Base-by-base conservation (phyloP, 2,329 filamentous ascomycete genomes). In the Cordyceps militaris region DNA sequence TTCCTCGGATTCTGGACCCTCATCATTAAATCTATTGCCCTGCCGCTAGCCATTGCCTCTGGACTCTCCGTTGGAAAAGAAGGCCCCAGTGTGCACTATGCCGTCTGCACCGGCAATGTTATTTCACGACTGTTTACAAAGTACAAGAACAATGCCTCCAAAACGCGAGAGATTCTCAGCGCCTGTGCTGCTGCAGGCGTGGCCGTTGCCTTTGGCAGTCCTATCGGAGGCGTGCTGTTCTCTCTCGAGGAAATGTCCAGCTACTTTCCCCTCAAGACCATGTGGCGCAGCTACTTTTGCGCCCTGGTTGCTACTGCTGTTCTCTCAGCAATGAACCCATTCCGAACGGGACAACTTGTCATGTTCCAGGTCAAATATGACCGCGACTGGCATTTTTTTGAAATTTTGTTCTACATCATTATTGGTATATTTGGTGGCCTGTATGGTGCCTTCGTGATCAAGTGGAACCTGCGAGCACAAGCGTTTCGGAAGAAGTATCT, bases 361-460 rank as follows among this genome's bases (percentile, higher is more conserved):
- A 97, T 99, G 93, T 99, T 99, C 73, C 92, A 96, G 66, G 93
- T 99, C 66, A 85, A 85, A 66, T 99, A 99, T 69, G 93, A 97
- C 71, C 87, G 93, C 42, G 87, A 89, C 42, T 99, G 94, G 94
- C 94, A 99, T 74, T 96, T 96, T 67, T 99, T 99, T 68, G 94
- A 99, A 70, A 80, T 94, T 3, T 73, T 96, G 26, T 97, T 97
- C 69, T 99, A 96, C 72, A 82, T 96, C 63, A 77, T 96, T 55
- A 84, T 99, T 61, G 94, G 94, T 48, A 81, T 94, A 28, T 97
- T 99, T 65, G 94, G 94, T 42, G 94, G 94, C 6, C 78, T 97
- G 3, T 99, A 99, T 65, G 94, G 94, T 57, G 93, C 93, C 14
- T 91, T 97, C 65, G 91, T 97, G 58, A 99, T 97, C 70, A 96